phyloP scores from a whole-genome alignment of 306 rosid species.

The Ormosia semicastrata region DNA sequence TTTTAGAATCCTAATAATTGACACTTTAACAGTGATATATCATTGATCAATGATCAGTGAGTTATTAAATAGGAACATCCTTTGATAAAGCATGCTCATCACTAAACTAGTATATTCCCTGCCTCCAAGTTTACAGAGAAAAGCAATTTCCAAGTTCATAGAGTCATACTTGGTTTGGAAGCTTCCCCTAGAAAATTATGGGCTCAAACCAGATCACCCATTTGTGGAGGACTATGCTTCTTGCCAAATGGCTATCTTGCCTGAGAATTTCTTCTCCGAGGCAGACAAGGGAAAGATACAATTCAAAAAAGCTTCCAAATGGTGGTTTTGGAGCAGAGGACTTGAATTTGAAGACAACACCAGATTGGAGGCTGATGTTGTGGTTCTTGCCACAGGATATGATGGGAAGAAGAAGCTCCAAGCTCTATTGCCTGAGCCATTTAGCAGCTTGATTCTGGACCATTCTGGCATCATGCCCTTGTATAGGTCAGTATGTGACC shows the following conservation, averaged over 20 bases:
- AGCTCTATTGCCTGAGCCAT: slow-evolving; percentile 49
- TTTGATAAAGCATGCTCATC: too few species aligned
- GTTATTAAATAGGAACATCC: too few species aligned
- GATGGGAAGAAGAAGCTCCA: slow-evolving; percentile 59
- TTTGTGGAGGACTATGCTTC: slow-evolving; percentile 72
- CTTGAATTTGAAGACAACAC: slow-evolving; percentile 56
- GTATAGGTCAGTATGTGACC: slow-evolving; percentile 36
- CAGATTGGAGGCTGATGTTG: slow-evolving; percentile 54
- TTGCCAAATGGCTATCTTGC: slow-evolving; percentile 76
- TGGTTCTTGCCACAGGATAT: slow-evolving; percentile 61
- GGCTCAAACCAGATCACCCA: slow-evolving; percentile 59
- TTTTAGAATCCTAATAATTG: too few species aligned
- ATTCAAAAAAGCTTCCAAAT: slow-evolving; percentile 48
- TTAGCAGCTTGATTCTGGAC: slow-evolving; percentile 43
- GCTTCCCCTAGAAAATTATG: slow-evolving; percentile 57
- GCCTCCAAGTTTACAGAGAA: slow-evolving; percentile 34
- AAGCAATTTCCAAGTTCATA: slow-evolving; percentile 59
- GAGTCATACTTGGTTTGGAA: slow-evolving; percentile 63
- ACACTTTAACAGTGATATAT: too few species aligned
- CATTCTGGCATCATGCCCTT: slow-evolving; percentile 55
- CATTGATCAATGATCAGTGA: too few species aligned
- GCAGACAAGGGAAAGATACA: slow-evolving; percentile 56
- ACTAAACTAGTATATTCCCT: background rate
- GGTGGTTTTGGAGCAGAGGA: slow-evolving; percentile 63
- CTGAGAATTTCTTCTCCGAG: slow-evolving; percentile 51